Percentiles rank a stretch among this genome's conserved stretches.
These are phyloP conservation scores for Teunomyces atbi DNA, from an alignment of 805 yeast genomes.

Conservation along the genomic window DNA sequence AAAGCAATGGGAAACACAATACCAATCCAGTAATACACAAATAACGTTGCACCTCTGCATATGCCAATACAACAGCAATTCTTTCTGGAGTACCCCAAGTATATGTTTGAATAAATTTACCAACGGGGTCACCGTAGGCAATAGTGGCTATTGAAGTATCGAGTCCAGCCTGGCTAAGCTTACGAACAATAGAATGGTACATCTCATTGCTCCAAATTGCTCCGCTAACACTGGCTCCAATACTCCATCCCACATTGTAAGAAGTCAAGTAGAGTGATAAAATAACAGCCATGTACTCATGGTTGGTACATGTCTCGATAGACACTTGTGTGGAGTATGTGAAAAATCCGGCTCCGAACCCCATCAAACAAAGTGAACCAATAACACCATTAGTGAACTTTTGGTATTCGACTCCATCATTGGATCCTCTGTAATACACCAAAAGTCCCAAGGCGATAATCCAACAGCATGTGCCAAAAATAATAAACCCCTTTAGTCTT, in stretches of 20 bases:
- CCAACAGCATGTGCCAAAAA: conserved; percentile 60
- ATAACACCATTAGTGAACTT: conserved; percentile 51
- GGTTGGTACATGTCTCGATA: conserved; percentile 56
- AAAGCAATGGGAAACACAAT: conserved; percentile 53
- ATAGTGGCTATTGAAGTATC: conserved; percentile 39
- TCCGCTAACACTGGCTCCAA: conserved; percentile 64
- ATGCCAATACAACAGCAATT: conserved; percentile 53
- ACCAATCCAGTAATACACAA: conserved; percentile 56
- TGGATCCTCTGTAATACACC: conserved; percentile 52
- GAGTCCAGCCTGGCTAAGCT: conserved; percentile 23
- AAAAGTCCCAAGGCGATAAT: conserved; percentile 60
- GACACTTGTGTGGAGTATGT: conserved; percentile 64
- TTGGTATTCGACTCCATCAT: conserved; percentile 32
- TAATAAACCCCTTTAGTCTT: conserved; percentile 56
- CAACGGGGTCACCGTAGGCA: conserved; percentile 56
- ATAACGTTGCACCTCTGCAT: conserved; percentile 56
- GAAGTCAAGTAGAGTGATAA: conserved; percentile 56
- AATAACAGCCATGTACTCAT: conserved; percentile 62
- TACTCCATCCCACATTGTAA: conserved; percentile 61
- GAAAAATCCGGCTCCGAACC: conserved; percentile 74
- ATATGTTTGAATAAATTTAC: conserved; percentile 42
- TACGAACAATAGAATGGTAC: conserved; percentile 41
- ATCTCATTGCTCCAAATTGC: conserved; percentile 68
- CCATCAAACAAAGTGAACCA: conserved; percentile 63
- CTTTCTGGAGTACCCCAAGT: conserved; percentile 67